These are phyloP conservation scores for Tolypocladium endophyticum DNA, from an alignment of 2,329 filamentous ascomycete species.

Conservation along the genomic window DNA sequence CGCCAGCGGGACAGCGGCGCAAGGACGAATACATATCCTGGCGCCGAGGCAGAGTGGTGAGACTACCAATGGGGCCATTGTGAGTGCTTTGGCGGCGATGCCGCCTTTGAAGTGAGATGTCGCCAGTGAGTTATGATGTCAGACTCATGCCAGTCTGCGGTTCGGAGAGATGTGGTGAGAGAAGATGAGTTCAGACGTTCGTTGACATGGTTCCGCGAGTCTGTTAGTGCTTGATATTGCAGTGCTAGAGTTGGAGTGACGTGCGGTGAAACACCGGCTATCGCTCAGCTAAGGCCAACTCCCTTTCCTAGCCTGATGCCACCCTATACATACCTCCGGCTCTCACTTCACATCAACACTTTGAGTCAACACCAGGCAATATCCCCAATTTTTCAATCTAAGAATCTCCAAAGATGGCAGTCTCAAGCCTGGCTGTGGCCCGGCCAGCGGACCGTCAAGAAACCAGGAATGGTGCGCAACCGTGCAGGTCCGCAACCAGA, in stretches of 20 bases:
- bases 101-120: background rate
- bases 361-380: background rate
- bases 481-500: background rate
- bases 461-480: background rate
- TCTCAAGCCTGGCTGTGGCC: background rate
- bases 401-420: background rate
- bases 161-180: background rate
- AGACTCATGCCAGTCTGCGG: background rate
- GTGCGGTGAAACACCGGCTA: background rate
- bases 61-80: background rate
- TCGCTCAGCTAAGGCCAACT: background rate
- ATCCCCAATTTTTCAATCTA: background rate
- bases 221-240: background rate
- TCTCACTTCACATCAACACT: background rate
- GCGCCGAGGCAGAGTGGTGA: background rate
- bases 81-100: background rate
- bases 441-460: background rate
- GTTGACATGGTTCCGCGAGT: background rate
- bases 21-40: background rate
- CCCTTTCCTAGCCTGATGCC: background rate
- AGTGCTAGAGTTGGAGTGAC: background rate
- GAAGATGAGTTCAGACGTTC: background rate
- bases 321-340: background rate
- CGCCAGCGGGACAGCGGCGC: too few species aligned
- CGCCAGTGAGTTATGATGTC: background rate